Conservation (phyloP, 2,329 filamentous ascomycete genomes). For the Penicillium brevicompactum region DNA sequence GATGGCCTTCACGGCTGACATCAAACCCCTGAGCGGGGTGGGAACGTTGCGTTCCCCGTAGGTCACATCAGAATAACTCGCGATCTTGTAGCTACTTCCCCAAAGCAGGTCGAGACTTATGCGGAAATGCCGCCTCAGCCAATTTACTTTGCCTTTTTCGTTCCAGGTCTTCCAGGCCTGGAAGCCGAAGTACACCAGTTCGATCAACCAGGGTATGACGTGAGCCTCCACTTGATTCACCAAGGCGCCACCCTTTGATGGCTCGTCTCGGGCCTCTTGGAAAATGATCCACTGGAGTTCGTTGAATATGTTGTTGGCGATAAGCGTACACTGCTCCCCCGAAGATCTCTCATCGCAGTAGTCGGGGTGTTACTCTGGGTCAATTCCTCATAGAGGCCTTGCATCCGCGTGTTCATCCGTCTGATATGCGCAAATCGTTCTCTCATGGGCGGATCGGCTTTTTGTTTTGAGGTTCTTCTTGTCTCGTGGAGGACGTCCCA, state of each 20-base stretch:
- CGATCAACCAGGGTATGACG: constrained; percentile 14
- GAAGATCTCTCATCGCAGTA: background rate
- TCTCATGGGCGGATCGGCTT: background rate
- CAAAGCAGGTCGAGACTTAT: constrained; percentile 12
- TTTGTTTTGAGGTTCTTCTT: background rate
- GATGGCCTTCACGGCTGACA: background rate
- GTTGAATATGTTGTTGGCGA: constrained; percentile 6
- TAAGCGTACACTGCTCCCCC: background rate
- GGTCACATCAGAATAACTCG: background rate
- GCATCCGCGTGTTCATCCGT: constrained; percentile 1
- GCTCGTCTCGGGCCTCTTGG: constrained; percentile 8
- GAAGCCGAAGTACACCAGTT: constrained; percentile 15
- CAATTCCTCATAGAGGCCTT: background rate
- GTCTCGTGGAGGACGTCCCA: background rate
- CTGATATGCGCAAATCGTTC: background rate
- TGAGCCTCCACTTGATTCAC: constrained; percentile 21
- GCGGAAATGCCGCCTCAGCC: constrained; percentile 6
- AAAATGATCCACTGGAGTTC: constrained; percentile 9
- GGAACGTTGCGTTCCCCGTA: background rate
- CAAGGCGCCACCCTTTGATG: background rate
- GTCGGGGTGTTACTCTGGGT: background rate
- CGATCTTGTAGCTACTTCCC: constrained; percentile 8
- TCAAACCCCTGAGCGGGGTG: background rate
- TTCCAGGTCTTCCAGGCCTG: constrained; percentile 1
- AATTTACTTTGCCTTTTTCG: background rate